phyloP scores from a whole-genome alignment of 2,329 filamentous ascomycete genomes.

The Zymoseptoria brevis region DNA sequence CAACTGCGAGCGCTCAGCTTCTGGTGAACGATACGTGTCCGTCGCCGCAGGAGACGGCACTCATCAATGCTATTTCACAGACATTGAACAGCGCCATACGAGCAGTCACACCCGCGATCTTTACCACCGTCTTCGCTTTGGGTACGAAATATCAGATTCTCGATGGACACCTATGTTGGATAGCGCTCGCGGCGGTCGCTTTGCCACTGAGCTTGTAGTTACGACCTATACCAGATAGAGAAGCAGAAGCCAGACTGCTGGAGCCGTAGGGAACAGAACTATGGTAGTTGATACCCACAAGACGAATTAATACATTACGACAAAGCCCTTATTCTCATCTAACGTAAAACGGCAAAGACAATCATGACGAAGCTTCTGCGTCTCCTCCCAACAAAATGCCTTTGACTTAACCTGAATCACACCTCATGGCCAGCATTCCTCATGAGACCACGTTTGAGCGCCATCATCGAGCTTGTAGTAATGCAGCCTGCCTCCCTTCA shows the following conservation, averaged over 20 bases:
- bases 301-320: neutral
- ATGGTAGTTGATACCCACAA: neutral
- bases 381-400: neutral
- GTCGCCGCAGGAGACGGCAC: slow-evolving; percentile 54
- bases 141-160: slow-evolving; percentile 55
- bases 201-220: slow-evolving; percentile 18
- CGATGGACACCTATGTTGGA: slow-evolving; percentile 57
- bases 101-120: slow-evolving; percentile 56
- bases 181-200: slow-evolving; percentile 41
- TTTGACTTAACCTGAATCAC: neutral
- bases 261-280: neutral
- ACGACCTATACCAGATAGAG: neutral
- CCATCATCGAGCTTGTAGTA: slow-evolving; percentile 53
- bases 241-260: neutral
- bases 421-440: slow-evolving; percentile 57
- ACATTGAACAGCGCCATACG: slow-evolving; percentile 54
- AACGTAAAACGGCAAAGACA: no score
- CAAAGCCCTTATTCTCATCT: no score
- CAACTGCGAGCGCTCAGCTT: slow-evolving; percentile 54
- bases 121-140: slow-evolving; percentile 59
- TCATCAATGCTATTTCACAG: slow-evolving; percentile 57
- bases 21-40: slow-evolving; percentile 66
- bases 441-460: slow-evolving; percentile 53
- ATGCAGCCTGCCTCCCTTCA: slow-evolving; percentile 54
- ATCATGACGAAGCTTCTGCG: no score